Evolutionary conservation across 305 asterid species (phyloP), one percentile per base, ranked within the genome.

Genomic region (Rubia tinctorum): DNA sequence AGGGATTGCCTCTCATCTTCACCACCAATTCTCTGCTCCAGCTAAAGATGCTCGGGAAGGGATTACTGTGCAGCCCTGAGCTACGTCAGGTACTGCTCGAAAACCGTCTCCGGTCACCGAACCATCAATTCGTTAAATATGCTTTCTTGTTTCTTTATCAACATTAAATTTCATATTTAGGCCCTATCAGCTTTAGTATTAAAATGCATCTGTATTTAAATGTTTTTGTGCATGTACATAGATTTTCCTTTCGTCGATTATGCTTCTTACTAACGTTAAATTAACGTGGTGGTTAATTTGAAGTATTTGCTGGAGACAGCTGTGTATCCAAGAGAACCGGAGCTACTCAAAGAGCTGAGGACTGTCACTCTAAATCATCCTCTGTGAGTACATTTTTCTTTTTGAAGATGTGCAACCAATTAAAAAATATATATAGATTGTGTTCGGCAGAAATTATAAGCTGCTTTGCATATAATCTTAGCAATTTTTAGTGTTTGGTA

Each of bases 311-410:
- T 67, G n/a, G 71, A 67, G 9, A 67, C 71, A n/a, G n/a, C 30
- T 11, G 58, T 67, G 15, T 67, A 67, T 43, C 71, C 71, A 20
- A 47, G 71, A 3, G 71, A 67, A 43, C 4, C 80, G 3, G 77
- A 79, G 42, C 66, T 62, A 45, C 91, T 88, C 53, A 85, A 85
- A 80, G 88, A 85, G 82, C 73, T 87, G 10, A 78, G 95, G 74
- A 81, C 80, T 27, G 55, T 78, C 71, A 82, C 90, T 53, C 82
- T 80, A 6, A 68, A 27, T 47, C 84, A 73, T 61, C 87, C 88
- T 0, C 2, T 70, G 77, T 86, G 73, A 73, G 64, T 68, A 17
- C 8, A 1, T 7, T 1, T 43, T 7, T 8, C 8, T 43, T 43
- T 43, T 43, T 43, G 8, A 10, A 43, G 47, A 7, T 43, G 8